A percentile compares a stretch with the other conserved stretches of the same genome.
phyloP scores from a whole-genome alignment of 495 filamentous ascomycete genomes.

The Neurospora pannonica region DNA sequence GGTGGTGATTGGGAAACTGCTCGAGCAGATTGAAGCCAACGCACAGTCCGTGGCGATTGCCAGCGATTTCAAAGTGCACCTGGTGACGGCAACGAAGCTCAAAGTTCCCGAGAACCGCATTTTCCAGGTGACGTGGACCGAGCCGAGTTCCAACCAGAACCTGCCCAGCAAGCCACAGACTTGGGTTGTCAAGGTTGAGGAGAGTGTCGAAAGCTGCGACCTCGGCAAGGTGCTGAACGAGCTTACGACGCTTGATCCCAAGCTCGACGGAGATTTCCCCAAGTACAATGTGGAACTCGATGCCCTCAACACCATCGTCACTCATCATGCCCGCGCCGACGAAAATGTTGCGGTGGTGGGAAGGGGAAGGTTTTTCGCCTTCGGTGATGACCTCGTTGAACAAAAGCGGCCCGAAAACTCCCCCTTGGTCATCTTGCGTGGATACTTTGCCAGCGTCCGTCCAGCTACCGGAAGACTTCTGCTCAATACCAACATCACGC shows the following conservation, averaged over 20 bases:
- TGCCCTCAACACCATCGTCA: slow-evolving; percentile 40
- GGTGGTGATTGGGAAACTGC: slow-evolving; percentile 34
- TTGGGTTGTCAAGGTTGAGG: slow-evolving; percentile 34
- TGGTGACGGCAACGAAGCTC: slow-evolving; percentile 35
- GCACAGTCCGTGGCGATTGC: slow-evolving; percentile 25
- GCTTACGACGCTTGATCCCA: slow-evolving; percentile 35
- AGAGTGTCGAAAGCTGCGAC: slow-evolving; percentile 24
- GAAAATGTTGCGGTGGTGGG: slow-evolving; percentile 25
- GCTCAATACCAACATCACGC: slow-evolving; percentile 49
- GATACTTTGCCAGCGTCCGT: slow-evolving; percentile 60
- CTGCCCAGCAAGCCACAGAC: slow-evolving; percentile 15
- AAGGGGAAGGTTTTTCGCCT: slow-evolving; percentile 33
- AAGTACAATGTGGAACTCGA: slow-evolving; percentile 33
- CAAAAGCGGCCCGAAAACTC: slow-evolving; percentile 11
- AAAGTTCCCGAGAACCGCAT: slow-evolving; percentile 20
- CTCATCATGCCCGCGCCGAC: slow-evolving; percentile 28
- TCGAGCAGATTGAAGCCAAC: slow-evolving; percentile 14
- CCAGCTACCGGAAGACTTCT: slow-evolving; percentile 54
- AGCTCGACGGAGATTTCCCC: slow-evolving; percentile 30
- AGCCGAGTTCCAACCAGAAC: slow-evolving; percentile 28
- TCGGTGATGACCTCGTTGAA: slow-evolving; percentile 12
- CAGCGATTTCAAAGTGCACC: slow-evolving; percentile 48
- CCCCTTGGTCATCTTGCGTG: slow-evolving; percentile 44
- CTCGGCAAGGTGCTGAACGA: slow-evolving; percentile 44
- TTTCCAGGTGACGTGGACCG: slow-evolving; percentile 33